phyloP scores from a whole-genome alignment of 176 grass and related monocot species.

The Hordeum marinum region DNA sequence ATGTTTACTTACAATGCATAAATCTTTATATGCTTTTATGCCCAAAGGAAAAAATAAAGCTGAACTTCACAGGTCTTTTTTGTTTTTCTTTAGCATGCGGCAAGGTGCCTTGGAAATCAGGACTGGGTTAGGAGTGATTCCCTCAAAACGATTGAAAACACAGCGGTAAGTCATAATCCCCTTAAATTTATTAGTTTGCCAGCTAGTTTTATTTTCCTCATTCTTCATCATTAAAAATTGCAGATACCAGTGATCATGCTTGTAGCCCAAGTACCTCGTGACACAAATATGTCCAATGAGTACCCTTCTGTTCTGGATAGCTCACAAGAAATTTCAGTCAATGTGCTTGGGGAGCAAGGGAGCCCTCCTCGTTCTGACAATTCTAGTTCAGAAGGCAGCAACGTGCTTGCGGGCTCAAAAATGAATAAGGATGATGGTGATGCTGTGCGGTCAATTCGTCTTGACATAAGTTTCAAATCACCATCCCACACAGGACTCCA shows the following conservation, averaged over 20 bases:
- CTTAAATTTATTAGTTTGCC: slow-evolving; percentile 20
- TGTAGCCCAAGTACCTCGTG: slow-evolving; percentile 75
- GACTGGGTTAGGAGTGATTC: slow-evolving; percentile 99
- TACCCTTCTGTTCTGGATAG: slow-evolving; percentile 64
- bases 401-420: slow-evolving; percentile 38
- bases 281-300: slow-evolving; percentile 72
- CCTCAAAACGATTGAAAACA: slow-evolving; percentile 98
- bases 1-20: not conserved
- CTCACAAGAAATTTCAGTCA: slow-evolving; percentile 54
- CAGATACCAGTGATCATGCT: slow-evolving; percentile 98
- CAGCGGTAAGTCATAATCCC: slow-evolving; percentile 57
- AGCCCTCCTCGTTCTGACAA: slow-evolving; percentile 44
- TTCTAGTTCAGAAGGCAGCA: slow-evolving; percentile 57
- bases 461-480: slow-evolving; percentile 99
- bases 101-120: slow-evolving; percentile 90
- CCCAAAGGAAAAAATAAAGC: not conserved
- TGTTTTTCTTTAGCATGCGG: slow-evolving; percentile 72
- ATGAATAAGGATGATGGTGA: slow-evolving; percentile 47
- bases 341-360: slow-evolving; percentile 49
- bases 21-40: slow-evolving; percentile 11
- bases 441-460: slow-evolving; percentile 73
- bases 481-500: slow-evolving; percentile 91
- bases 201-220: slow-evolving; percentile 21
- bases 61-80: not conserved
- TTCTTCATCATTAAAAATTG: slow-evolving; percentile 33